A percentile compares a stretch with the other conserved stretches of the same genome.
Evolutionary conservation across 106 monocot species (phyloP).

Genomic region (Dendrobium huoshanense): DNA sequence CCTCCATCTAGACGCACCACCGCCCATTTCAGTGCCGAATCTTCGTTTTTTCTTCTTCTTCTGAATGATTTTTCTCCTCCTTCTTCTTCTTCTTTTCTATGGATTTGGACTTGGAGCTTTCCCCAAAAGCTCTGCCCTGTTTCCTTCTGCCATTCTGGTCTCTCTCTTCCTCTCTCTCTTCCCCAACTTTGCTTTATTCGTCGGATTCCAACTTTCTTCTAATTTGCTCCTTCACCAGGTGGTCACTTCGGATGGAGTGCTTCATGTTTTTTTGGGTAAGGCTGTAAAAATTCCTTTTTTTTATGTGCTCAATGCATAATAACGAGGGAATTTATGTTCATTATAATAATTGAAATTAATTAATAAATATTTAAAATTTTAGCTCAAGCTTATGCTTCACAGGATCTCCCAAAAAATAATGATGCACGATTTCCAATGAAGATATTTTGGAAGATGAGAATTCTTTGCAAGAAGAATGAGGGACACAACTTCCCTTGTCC

Average conservation of each 20-base stretch:
- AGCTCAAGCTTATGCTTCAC: too few relatives aligned
- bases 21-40: conserved; percentile 20
- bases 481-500: too few relatives aligned
- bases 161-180: conserved; percentile 1
- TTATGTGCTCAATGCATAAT: too few relatives aligned
- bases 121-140: not conserved
- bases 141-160: not conserved
- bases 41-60: not conserved
- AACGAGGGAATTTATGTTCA: too few relatives aligned
- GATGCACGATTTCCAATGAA: too few relatives aligned
- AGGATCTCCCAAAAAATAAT: too few relatives aligned
- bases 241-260: not conserved
- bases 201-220: not conserved
- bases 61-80: not conserved
- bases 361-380: too few relatives aligned
- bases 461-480: too few relatives aligned
- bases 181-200: not conserved
- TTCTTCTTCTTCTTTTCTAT: conserved; percentile 15
- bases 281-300: too few relatives aligned
- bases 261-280: not conserved
- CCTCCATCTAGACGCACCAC: conserved; percentile 41
- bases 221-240: not conserved
- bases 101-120: conserved; percentile 1
- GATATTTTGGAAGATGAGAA: too few relatives aligned
- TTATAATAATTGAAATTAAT: too few relatives aligned